A percentile compares a stretch with the other conserved stretches of the same genome.
phyloP scores from a whole-genome alignment of 495 filamentous ascomycete species.

The Astrocystis sublimbata region DNA sequence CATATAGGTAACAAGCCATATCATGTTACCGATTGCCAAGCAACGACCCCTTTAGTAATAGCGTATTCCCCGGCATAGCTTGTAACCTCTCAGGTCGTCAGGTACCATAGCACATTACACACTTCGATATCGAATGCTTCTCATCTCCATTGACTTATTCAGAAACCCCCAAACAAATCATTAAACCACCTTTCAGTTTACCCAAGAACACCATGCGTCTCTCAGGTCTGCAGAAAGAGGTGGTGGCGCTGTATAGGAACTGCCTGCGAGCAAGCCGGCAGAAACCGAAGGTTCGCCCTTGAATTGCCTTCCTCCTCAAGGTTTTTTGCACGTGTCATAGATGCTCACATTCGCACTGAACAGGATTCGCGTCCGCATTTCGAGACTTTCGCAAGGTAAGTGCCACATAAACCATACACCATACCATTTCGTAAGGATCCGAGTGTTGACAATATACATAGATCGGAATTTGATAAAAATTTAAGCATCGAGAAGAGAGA shows the following conservation, averaged over 20 bases:
- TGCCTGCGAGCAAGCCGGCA: conserved; percentile 78
- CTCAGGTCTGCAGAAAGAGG: conserved; percentile 89
- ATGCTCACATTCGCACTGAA: background rate
- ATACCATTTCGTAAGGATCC: background rate
- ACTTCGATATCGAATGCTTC: background rate
- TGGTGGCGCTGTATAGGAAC: conserved; percentile 80
- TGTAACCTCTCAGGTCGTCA: too few species aligned
- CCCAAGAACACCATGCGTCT: conserved; percentile 51
- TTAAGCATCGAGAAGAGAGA: conserved; percentile 77
- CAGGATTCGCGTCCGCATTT: conserved; percentile 45
- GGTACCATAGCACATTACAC: background rate
- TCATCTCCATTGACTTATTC: too few species aligned
- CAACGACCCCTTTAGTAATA: too few species aligned
- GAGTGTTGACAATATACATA: conserved; percentile 31
- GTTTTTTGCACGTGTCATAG: background rate
- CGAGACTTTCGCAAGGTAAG: conserved; percentile 41
- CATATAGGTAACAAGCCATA: too few species aligned
- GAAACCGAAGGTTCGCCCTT: conserved; percentile 71
- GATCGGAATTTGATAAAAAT: conserved; percentile 76
- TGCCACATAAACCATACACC: background rate
- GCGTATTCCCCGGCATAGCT: too few species aligned
- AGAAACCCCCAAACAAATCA: background rate
- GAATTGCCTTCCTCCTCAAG: background rate
- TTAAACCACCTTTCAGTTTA: background rate
- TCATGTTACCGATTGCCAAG: too few species aligned